Conservation (phyloP, 345 rosid species). For the Pistacia atlantica region DNA sequence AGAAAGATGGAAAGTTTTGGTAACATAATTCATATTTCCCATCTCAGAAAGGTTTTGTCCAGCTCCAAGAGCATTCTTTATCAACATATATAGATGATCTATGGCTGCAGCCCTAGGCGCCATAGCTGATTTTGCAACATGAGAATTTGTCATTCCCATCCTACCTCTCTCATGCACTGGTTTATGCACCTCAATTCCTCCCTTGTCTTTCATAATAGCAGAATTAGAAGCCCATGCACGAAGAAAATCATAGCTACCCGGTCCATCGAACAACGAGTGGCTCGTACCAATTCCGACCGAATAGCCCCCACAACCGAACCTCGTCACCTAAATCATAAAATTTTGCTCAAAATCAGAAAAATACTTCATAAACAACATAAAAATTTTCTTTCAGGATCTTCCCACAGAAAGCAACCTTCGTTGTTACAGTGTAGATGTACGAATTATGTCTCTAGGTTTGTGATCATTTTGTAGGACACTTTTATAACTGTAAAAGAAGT, state of each 20-base stretch:
- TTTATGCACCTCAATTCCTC: conserved; percentile 19
- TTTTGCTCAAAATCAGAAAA: neutral
- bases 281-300: conserved; percentile 64
- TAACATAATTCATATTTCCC: conserved; percentile 32
- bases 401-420: no score
- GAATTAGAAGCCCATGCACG: conserved; percentile 56
- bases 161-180: conserved; percentile 61
- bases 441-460: no score
- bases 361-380: no score
- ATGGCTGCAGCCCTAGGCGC: conserved; percentile 55
- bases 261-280: conserved; percentile 72
- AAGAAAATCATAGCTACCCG: conserved; percentile 53
- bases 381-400: no score
- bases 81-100: conserved; percentile 62
- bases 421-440: no score
- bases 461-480: neutral
- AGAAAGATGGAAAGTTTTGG: conserved; percentile 49
- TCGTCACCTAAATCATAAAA: conserved; percentile 50
- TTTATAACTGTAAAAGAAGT: neutral
- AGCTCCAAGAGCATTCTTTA: conserved; percentile 34
- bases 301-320: conserved; percentile 70
- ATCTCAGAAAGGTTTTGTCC: neutral
- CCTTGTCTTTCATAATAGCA: conserved; percentile 27
- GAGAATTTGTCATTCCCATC: conserved; percentile 17
- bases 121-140: conserved; percentile 1